Evolutionary conservation across 257 asterid species (phyloP), one percentile per base, ranked within the genome.

Genomic region (Ilex asprella): DNA sequence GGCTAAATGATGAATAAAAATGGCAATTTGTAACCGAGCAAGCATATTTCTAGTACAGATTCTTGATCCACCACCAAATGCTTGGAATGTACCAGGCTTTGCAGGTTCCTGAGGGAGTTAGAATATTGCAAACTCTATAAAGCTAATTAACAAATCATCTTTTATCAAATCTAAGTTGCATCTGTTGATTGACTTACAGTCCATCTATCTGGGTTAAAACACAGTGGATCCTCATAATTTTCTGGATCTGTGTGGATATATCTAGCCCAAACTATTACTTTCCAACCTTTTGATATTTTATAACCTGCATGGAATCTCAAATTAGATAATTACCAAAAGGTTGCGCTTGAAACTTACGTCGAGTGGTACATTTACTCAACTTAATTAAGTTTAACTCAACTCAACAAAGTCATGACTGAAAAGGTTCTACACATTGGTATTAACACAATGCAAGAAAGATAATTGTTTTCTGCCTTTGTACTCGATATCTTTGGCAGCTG

Each of bases 161-260:
- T 12, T 8, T 44, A 7, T 44, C 50, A 44, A 44, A 44, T 7
- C 9, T 44, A 1, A 44, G 50, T 44, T 44, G 9, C 50, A 44
- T 44, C 0, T 7, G 50, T 8, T 7, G 44, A 30, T 6, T 50
- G 6, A 15, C 87, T 70, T 73, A 79, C 91, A 15, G 76, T 70
- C 89, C 89, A 85, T 70, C 89, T 66, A 27, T 85, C 87, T 3
- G 94, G 86, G 53, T 82, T 85, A 58, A 85, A 85, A 50, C 76
- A 12, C 70, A 74, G n/a, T 0, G 89, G 89, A 66, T 85, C 84
- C 16, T 80, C 82, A 65, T 78, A 85, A 69, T 76, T 59, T 30
- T 78, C 81, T 2, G 94, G 82, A 71, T 75, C 55, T 8, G 79
- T 69, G 39, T 85, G 94, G 35, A 78, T 64, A 66, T 85, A 78